phyloP scores from a whole-genome alignment of 2,329 filamentous ascomycete species.

The Dryadomyces sulphureus region DNA sequence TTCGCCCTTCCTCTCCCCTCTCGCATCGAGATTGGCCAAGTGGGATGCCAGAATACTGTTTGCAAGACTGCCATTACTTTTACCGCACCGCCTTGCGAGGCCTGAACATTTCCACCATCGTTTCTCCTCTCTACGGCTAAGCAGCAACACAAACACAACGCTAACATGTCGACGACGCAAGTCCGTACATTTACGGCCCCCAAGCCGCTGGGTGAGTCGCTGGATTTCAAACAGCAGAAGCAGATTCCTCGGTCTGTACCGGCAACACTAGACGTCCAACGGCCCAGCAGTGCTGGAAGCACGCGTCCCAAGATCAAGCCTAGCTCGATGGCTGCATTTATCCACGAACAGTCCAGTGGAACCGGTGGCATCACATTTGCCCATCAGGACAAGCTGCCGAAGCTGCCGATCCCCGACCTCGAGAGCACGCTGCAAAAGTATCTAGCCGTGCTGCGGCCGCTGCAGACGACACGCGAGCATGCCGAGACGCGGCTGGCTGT shows the following conservation, averaged over 20 bases:
- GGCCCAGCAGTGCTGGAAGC: slow-evolving; percentile 12
- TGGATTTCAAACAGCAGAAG: slow-evolving; percentile 28
- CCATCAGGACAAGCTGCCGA: slow-evolving; percentile 74
- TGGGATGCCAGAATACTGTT: slow-evolving; percentile 68
- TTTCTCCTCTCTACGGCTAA: slow-evolving; percentile 62
- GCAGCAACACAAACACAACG: neutral
- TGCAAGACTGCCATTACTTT: slow-evolving; percentile 86
- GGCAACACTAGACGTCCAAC: slow-evolving; percentile 19
- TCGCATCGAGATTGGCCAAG: too few relatives aligned
- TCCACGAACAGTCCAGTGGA: slow-evolving; percentile 33
- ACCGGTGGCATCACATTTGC: slow-evolving; percentile 75
- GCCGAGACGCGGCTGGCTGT: slow-evolving; percentile 69
- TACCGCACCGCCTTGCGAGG: slow-evolving; percentile 80
- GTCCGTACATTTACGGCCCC: slow-evolving; percentile 55
- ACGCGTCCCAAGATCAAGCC: slow-evolving; percentile 10
- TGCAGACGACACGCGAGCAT: slow-evolving; percentile 71
- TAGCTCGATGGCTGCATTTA: slow-evolving; percentile 14
- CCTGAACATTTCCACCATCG: slow-evolving; percentile 63
- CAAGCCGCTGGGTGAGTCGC: slow-evolving; percentile 56
- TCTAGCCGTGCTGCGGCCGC: slow-evolving; percentile 59
- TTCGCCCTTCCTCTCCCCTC: too few relatives aligned
- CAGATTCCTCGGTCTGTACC: slow-evolving; percentile 24
- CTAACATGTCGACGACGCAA: slow-evolving; percentile 49
- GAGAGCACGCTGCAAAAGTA: slow-evolving; percentile 68
- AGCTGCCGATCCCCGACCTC: slow-evolving; percentile 83